These are phyloP conservation scores for Cytospora piceicola DNA, from an alignment of 2,329 filamentous ascomycete species.

Conservation along the genomic window DNA sequence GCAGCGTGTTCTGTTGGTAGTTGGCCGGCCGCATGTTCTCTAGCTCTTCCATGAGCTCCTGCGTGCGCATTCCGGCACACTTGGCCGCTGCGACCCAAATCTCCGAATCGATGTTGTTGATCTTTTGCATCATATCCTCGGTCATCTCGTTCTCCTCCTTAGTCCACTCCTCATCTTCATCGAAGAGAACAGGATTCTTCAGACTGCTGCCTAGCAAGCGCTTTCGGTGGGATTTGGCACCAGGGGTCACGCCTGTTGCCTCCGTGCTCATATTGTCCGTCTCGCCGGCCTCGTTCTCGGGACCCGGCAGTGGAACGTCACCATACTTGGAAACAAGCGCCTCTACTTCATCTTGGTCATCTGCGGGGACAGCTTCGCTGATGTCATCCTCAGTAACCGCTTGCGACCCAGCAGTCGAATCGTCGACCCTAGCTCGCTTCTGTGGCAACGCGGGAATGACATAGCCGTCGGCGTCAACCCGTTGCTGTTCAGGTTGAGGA, in stretches of 20 bases:
- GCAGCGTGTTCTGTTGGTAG: slow-evolving; percentile 46
- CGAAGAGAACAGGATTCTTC: slow-evolving; percentile 34
- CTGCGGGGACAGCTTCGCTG: slow-evolving; percentile 25
- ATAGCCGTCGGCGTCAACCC: slow-evolving; percentile 68
- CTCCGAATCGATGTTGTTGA: slow-evolving; percentile 63
- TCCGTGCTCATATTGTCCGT: background rate
- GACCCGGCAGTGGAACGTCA: slow-evolving; percentile 36
- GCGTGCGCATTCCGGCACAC: slow-evolving; percentile 30
- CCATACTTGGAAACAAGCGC: slow-evolving; percentile 50
- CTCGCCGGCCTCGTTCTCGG: background rate
- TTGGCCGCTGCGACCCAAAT: slow-evolving; percentile 28
- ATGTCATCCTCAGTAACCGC: slow-evolving; percentile 39
- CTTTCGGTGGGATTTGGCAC: slow-evolving; percentile 30
- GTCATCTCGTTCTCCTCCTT: slow-evolving; percentile 66
- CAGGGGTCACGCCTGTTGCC: background rate
- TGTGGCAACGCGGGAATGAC: slow-evolving; percentile 61
- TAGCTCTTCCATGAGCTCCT: slow-evolving; percentile 40
- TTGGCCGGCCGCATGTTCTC: slow-evolving; percentile 54
- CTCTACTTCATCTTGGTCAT: slow-evolving; percentile 34
- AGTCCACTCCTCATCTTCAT: slow-evolving; percentile 55
- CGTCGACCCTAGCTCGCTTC: slow-evolving; percentile 26
- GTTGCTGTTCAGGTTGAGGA: slow-evolving; percentile 36
- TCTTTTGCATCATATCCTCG: slow-evolving; percentile 73
- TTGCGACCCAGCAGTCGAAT: background rate
- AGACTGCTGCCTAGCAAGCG: slow-evolving; percentile 25